These are phyloP conservation scores for Arbutus unedo DNA, from an alignment of 148 eudicot genomes.

Conservation along the genomic window DNA sequence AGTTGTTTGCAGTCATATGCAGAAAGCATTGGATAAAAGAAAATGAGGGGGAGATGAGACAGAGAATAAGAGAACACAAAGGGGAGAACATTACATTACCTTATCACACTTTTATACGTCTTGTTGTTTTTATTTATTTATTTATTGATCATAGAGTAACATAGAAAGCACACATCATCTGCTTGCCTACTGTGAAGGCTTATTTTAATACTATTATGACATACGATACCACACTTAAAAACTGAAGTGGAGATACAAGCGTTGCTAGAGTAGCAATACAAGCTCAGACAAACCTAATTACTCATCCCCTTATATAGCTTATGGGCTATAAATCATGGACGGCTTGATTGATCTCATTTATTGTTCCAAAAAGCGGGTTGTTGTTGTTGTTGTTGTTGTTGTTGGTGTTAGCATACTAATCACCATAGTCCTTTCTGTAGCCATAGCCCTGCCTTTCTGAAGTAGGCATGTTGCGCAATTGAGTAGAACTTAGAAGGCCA, in stretches of 20 bases:
- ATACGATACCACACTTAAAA: not conserved
- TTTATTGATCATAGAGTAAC: not conserved
- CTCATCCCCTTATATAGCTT: not conserved
- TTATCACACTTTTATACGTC: not conserved
- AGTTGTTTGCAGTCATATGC: not conserved
- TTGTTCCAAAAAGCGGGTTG: not conserved
- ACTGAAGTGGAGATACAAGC: not conserved
- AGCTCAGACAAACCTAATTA: not conserved
- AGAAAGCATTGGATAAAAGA: not conserved
- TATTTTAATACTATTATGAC: not conserved
- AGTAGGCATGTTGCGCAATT: not conserved
- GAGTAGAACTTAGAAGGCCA: not conserved
- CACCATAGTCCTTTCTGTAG: not conserved
- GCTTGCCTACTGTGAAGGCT: not conserved
- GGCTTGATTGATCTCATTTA: constrained; percentile 1
- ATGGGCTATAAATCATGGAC: not conserved
- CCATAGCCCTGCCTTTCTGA: not conserved
- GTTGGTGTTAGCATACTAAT: not conserved
- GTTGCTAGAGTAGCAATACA: no score
- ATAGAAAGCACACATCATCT: not conserved
- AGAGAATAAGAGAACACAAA: not conserved
- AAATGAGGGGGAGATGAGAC: not conserved
- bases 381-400: not conserved
- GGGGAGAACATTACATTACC: not conserved
- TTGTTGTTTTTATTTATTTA: not conserved